Conservation (phyloP, 371 early-diverging fungal genomes). For the Conidiobolus incongruus region DNA sequence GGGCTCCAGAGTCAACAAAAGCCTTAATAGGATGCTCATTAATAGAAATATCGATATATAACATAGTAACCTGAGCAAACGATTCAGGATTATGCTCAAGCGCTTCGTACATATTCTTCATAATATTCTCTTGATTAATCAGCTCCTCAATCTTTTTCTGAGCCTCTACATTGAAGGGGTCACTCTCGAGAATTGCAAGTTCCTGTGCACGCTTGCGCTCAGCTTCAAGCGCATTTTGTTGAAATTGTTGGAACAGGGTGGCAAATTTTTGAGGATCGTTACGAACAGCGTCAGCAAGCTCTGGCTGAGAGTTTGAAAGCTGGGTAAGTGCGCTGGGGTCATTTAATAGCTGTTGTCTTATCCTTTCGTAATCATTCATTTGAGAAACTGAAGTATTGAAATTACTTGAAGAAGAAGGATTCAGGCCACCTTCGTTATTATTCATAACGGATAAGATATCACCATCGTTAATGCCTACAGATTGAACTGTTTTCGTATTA, state of each 20-base stretch:
- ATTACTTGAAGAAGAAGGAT: too few relatives aligned
- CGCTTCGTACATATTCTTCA: constrained; percentile 67
- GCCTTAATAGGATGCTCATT: constrained; percentile 77
- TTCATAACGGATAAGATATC: too few relatives aligned
- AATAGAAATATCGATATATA: constrained; percentile 73
- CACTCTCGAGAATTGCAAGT: constrained; percentile 38
- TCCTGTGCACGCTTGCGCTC: constrained; percentile 10
- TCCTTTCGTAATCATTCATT: too few relatives aligned
- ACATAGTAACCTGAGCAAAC: constrained; percentile 63
- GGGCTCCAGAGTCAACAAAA: constrained; percentile 94
- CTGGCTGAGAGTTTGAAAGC: too few relatives aligned
- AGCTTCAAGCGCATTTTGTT: constrained; percentile 11
- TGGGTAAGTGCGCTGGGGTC: too few relatives aligned
- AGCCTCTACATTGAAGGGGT: constrained; percentile 78
- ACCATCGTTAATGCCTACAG: too few relatives aligned
- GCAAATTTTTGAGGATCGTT: constrained; percentile 38
- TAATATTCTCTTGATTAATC: constrained; percentile 68
- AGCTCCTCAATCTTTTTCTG: constrained; percentile 79
- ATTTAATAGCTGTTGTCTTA: too few relatives aligned
- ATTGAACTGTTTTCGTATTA: too few relatives aligned
- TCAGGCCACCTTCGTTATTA: too few relatives aligned
- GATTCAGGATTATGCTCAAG: constrained; percentile 91
- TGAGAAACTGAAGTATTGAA: too few relatives aligned
- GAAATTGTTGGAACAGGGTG: constrained; percentile 36
- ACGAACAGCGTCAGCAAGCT: constrained; percentile 37